Conservation (phyloP, 176 grass and related monocot genomes). For the Lolium multiflorum region DNA sequence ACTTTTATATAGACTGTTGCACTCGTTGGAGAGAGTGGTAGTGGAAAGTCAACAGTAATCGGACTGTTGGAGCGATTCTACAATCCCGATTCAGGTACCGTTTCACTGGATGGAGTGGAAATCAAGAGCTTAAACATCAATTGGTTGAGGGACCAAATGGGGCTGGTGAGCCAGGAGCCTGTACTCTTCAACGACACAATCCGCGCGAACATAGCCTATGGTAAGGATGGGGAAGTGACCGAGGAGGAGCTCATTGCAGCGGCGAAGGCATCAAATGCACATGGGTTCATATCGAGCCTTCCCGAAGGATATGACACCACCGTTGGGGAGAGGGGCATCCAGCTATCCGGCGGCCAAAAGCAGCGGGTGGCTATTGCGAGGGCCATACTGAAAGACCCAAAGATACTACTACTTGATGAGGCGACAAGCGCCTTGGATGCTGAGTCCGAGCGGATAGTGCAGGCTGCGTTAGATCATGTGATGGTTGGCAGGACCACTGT, state of each 20-base stretch:
- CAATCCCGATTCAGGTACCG: slow-evolving; percentile 59
- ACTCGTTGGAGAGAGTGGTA: slow-evolving; percentile 77
- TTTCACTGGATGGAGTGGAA: slow-evolving; percentile 62
- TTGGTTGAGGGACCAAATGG: slow-evolving; percentile 71
- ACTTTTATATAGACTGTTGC: slow-evolving; percentile 53
- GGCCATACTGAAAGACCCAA: slow-evolving; percentile 70
- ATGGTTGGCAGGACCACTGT: slow-evolving; percentile 72
- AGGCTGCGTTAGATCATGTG: slow-evolving; percentile 60
- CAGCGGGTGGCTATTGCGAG: slow-evolving; percentile 73
- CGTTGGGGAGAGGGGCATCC: slow-evolving; percentile 64
- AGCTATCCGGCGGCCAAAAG: slow-evolving; percentile 78
- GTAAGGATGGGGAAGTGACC: slow-evolving; percentile 51
- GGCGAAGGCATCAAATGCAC: slow-evolving; percentile 63
- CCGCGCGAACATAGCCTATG: slow-evolving; percentile 72
- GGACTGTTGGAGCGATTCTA: slow-evolving; percentile 74
- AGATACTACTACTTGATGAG: slow-evolving; percentile 69
- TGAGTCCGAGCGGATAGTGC: slow-evolving; percentile 71
- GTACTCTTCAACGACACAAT: slow-evolving; percentile 79
- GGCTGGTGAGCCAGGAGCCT: slow-evolving; percentile 77
- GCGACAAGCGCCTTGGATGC: slow-evolving; percentile 77
- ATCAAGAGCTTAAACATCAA: slow-evolving; percentile 61
- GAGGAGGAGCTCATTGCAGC: slow-evolving; percentile 69
- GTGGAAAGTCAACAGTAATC: slow-evolving; percentile 71
- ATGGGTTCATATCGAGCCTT: slow-evolving; percentile 68
- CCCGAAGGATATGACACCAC: slow-evolving; percentile 65